Evolutionary conservation across 2,329 filamentous ascomycete genomes (phyloP), one percentile per base, ranked within the genome.

Genomic region (Penicillium sp.): DNA sequence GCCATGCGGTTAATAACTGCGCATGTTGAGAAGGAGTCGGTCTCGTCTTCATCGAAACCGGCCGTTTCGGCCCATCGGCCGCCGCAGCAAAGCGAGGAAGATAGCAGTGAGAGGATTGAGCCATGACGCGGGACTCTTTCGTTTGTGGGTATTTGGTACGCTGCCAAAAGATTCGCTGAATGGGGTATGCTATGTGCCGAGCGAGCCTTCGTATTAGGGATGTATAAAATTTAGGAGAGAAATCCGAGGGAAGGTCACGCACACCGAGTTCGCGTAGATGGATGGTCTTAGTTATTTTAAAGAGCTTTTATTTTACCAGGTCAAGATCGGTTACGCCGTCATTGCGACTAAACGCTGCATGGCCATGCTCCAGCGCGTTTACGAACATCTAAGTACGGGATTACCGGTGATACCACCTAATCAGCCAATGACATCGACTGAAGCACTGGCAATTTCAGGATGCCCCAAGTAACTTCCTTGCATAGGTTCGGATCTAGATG

Each of bases 81-180:
- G 62, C 61, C 38, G 65, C 58, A 42, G 69, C 64, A 53, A 74
- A 69, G 24, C 59, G 63, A 46, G 71, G 71, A 36, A 74, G 65
- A 57, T 65, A 66, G 50, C 70, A 74, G 39, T 68, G 63, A 38
- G 65, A 64, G 18, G 59, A 63, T 54, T 68, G 63, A 45, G 63
- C 61, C 64, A 69, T 69, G 49, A 9, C 51, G 43, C 57, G 23
- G 52, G 26, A 42, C 29, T 46, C 18, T 36, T 36, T 21, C n/a
- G 16, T 42, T 41, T 24, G 42, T 13, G 24, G 33, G 43, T 26
- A 15, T 46, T 43, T 43, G 29, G 26, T 31, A 13, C 23, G 23
- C 42, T 28, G 41, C 41, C 12, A 12, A 7, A 28, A 10, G n/a
- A 47, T 24, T 33, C 24, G 31, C n/a, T 13, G 10, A 23, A 45